Conservation (phyloP, 108 stramenopile species). For the Nitzschia sp. region DNA sequence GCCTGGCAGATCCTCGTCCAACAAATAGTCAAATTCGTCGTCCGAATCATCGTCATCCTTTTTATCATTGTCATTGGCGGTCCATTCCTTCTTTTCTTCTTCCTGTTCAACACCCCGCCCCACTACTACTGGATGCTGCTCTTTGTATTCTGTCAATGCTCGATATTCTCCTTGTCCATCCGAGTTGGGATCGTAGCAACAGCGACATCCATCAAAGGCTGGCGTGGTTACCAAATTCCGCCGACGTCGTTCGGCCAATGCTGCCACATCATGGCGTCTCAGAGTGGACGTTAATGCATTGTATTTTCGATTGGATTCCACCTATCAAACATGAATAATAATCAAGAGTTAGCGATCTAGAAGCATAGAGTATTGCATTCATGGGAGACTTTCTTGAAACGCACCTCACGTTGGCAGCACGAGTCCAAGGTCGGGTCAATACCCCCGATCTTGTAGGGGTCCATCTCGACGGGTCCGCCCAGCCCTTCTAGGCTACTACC, state of each 20-base stretch:
- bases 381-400: too few relatives aligned
- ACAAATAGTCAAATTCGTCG: conserved; percentile 82
- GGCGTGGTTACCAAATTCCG: conserved; percentile 50
- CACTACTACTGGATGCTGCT: conserved; percentile 1
- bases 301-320: conserved; percentile 64
- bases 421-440: conserved; percentile 79
- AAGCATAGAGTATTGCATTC: too few relatives aligned
- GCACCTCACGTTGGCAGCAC: conserved; percentile 85
- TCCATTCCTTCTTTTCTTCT: conserved; percentile 10
- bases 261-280: conserved; percentile 71
- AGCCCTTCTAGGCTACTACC: conserved; percentile 65
- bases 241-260: conserved; percentile 69
- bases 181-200: conserved; percentile 77
- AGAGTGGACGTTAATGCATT: conserved; percentile 60
- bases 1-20: conserved; percentile 72
- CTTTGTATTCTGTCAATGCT: conserved; percentile 49
- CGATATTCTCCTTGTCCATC: conserved; percentile 80
- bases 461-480: conserved; percentile 65
- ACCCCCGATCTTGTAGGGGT: conserved; percentile 14
- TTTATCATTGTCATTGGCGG: conserved; percentile 11
- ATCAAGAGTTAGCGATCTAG: not conserved
- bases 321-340: conserved; percentile 32
- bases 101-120: conserved; percentile 7
- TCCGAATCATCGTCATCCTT: conserved; percentile 36
- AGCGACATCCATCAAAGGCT: conserved; percentile 67